Evolutionary conservation across 1,284 basidiomycete genomes (phyloP).

Genomic region (Ceratobasidium sp.): DNA sequence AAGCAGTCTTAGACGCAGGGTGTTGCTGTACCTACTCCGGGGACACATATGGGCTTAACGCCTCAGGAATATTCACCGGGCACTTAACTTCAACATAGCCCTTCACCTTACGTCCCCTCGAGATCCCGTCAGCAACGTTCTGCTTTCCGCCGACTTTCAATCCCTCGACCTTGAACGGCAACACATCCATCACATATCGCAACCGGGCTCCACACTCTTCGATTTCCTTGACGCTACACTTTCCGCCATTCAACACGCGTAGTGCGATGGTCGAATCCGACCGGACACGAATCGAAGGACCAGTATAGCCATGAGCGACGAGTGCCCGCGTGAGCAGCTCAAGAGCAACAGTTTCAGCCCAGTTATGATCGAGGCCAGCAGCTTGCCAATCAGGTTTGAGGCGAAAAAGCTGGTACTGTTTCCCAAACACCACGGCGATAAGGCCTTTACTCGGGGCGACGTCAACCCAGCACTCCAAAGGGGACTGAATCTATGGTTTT

Average conservation of each 20-base stretch:
- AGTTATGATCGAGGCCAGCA: slow-evolving; percentile 12
- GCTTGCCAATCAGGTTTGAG: slow-evolving; percentile 31
- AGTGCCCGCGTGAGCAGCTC: slow-evolving; percentile 27
- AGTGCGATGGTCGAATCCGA: slow-evolving; percentile 32
- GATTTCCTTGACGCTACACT: slow-evolving; percentile 28
- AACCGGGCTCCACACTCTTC: slow-evolving; percentile 15
- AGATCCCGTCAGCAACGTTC: slow-evolving; percentile 19
- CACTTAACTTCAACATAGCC: slow-evolving; percentile 12
- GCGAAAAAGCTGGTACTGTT: slow-evolving; percentile 24
- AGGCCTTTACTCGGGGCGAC: slow-evolving; percentile 6
- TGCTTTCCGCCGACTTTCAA: slow-evolving; percentile 19
- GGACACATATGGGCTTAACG: slow-evolving; percentile 14
- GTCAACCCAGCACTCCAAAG: slow-evolving; percentile 32
- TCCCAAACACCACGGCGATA: slow-evolving; percentile 29
- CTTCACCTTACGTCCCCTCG: slow-evolving; percentile 6
- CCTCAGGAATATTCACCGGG: slow-evolving; percentile 1
- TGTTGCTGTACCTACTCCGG: not conserved
- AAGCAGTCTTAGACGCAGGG: no score
- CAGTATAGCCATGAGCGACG: slow-evolving; percentile 16
- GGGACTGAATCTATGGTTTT: not conserved
- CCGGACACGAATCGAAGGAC: not conserved
- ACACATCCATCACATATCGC: not conserved
- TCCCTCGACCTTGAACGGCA: slow-evolving; percentile 24
- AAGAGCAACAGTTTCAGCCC: slow-evolving; percentile 36
- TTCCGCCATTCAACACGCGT: slow-evolving; percentile 13